These are phyloP conservation scores for Cairneyella variabilis DNA, from an alignment of 495 filamentous ascomycete species.

Conservation along the genomic window DNA sequence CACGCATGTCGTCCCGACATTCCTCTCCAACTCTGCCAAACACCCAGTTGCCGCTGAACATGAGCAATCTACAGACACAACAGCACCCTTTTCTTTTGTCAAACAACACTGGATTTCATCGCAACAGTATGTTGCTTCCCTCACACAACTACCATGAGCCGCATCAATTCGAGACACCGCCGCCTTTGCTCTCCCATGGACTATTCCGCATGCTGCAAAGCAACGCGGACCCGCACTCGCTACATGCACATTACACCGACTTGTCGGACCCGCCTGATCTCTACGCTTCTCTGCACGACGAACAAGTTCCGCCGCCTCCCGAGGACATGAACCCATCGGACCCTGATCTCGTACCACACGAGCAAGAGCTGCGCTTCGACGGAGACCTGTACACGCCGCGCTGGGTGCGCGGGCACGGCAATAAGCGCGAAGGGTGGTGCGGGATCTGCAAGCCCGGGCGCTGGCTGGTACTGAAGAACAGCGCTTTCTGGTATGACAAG, in stretches of 20 bases:
- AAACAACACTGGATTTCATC: conserved; percentile 42
- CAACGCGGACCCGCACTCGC: conserved; percentile 59
- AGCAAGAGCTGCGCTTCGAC: conserved; percentile 73
- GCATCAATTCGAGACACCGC: conserved; percentile 44
- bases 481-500: conserved; percentile 85
- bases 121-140: conserved; percentile 31
- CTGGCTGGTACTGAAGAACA: conserved; percentile 81
- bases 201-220: conserved; percentile 65
- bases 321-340: conserved; percentile 74
- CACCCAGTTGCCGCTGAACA: conserved; percentile 48
- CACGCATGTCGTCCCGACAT: conserved; percentile 39
- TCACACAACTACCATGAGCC: conserved; percentile 32
- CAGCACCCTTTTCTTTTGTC: conserved; percentile 49
- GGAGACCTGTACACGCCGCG: conserved; percentile 74
- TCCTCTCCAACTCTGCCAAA: conserved; percentile 53
- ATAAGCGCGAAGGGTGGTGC: conserved; percentile 82
- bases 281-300: conserved; percentile 64
- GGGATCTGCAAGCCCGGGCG: conserved; percentile 78
- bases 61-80: conserved; percentile 48
- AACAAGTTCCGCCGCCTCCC: conserved; percentile 62
- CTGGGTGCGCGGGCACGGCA: conserved; percentile 76
- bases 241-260: conserved; percentile 60
- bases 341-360: conserved; percentile 63
- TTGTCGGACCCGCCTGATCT: conserved; percentile 68
- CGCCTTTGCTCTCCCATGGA: conserved; percentile 58